Evolutionary conservation across 371 early-diverging fungal species (phyloP).

Genomic region (Apophysomyces variabilis): DNA sequence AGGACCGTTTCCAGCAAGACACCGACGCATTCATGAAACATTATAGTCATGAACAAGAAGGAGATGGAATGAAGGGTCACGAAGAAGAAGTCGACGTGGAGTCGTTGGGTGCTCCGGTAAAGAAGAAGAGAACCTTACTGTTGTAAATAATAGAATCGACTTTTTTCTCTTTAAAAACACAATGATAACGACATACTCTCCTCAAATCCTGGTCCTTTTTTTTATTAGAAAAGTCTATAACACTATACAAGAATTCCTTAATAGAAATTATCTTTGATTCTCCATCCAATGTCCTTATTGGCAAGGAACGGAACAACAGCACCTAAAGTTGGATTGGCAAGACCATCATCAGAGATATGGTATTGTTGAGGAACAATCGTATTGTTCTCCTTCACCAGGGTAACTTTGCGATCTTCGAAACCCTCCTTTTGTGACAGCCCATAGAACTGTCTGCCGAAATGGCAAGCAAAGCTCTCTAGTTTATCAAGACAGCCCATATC

Average conservation of each 20-base stretch:
- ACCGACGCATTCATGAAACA: slow-evolving; percentile 47
- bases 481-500: slow-evolving; percentile 82
- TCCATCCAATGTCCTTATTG: slow-evolving; percentile 74
- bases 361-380: slow-evolving; percentile 63
- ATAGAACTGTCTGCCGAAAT: slow-evolving; percentile 87
- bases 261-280: slow-evolving; percentile 54
- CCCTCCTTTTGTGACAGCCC: slow-evolving; percentile 61
- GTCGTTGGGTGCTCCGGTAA: slow-evolving; percentile 44
- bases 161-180: background rate
- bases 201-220: background rate
- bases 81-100: slow-evolving; percentile 46
- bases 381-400: slow-evolving; percentile 55
- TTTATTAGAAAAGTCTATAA: background rate
- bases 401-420: slow-evolving; percentile 55
- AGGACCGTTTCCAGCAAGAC: slow-evolving; percentile 55
- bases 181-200: too few relatives aligned
- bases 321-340: slow-evolving; percentile 53
- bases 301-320: slow-evolving; percentile 90
- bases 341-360: slow-evolving; percentile 47
- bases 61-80: slow-evolving; percentile 35
- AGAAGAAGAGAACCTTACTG: slow-evolving; percentile 46
- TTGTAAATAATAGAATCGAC: slow-evolving; percentile 20
- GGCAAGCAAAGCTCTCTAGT: slow-evolving; percentile 83
- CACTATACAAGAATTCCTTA: slow-evolving; percentile 17
- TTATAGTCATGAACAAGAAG: slow-evolving; percentile 42